phyloP scores from a whole-genome alignment of 345 rosid species.

The Barbarea vulgaris region DNA sequence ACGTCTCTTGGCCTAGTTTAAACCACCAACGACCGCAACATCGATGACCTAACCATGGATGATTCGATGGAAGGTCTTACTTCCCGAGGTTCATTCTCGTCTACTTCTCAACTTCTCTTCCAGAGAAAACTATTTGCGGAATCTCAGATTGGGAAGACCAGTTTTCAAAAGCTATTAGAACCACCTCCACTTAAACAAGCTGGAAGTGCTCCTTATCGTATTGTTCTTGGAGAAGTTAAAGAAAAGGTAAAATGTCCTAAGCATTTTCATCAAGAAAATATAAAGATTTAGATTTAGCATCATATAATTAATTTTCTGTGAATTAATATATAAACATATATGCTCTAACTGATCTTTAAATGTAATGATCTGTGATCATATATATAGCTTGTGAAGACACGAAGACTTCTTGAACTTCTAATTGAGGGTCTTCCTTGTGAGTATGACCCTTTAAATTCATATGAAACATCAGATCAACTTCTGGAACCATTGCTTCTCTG shows the following conservation, averaged over 20 bases:
- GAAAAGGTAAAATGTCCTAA: slow-evolving; percentile 64
- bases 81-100: slow-evolving; percentile 46
- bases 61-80: slow-evolving; percentile 44
- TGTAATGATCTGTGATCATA: slow-evolving; percentile 20
- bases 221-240: slow-evolving; percentile 91
- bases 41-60: not conserved
- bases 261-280: not conserved
- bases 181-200: slow-evolving; percentile 82
- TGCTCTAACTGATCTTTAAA: not conserved
- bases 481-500: slow-evolving; percentile 85
- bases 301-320: too few relatives aligned
- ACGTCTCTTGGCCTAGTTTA: too few relatives aligned
- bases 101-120: slow-evolving; percentile 50
- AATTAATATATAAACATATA: not conserved
- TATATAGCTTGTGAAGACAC: slow-evolving; percentile 88
- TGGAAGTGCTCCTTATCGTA: slow-evolving; percentile 88
- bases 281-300: not conserved
- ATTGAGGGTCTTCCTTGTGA: slow-evolving; percentile 98
- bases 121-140: slow-evolving; percentile 84
- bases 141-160: slow-evolving; percentile 77
- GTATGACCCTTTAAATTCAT: slow-evolving; percentile 67
- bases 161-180: slow-evolving; percentile 95
- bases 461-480: slow-evolving; percentile 82
- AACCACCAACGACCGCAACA: too few relatives aligned
- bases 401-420: slow-evolving; percentile 74